Evolutionary conservation across 192 early-diverging fungal species (phyloP).

Genomic region (Glomus cerebriforme): DNA sequence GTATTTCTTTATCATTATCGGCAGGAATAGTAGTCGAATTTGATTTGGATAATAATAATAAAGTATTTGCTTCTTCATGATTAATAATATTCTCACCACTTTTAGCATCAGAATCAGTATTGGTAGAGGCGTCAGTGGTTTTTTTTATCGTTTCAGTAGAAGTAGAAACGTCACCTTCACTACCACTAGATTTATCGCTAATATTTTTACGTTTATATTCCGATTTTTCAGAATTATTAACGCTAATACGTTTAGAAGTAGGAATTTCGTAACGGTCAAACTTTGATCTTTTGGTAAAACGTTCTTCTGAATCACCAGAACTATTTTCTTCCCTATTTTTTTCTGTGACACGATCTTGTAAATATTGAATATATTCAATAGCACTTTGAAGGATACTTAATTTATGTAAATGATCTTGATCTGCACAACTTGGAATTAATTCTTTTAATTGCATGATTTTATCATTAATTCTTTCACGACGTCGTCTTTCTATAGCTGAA

Average conservation of each 20-base stretch:
- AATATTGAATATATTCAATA: constrained; percentile 70
- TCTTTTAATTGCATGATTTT: constrained; percentile 75
- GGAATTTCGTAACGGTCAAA: constrained; percentile 31
- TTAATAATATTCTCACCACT: neutral
- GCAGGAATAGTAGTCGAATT: neutral
- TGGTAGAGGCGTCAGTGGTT: neutral
- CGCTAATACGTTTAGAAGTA: neutral
- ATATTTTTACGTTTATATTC: neutral
- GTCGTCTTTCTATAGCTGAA: constrained; percentile 79
- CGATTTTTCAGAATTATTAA: neutral
- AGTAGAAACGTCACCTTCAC: too few relatives aligned
- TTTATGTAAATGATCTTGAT: constrained; percentile 71
- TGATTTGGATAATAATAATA: constrained; percentile 13
- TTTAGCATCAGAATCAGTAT: neutral
- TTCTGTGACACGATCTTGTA: constrained; percentile 39
- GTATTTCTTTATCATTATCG: neutral
- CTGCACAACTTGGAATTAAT: constrained; percentile 69
- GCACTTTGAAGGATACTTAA: constrained; percentile 68
- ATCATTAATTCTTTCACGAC: constrained; percentile 85
- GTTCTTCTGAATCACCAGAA: neutral
- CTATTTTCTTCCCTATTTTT: neutral
- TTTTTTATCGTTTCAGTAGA: neutral
- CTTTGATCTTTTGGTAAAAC: constrained; percentile 19
- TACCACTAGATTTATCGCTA: neutral
- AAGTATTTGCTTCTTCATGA: neutral